A percentile compares a stretch with the other conserved stretches of the same genome.
These are phyloP conservation scores for rapeseed (Brassica napus) DNA, from an alignment of 345 rosid species.

Conservation along the genomic window DNA sequence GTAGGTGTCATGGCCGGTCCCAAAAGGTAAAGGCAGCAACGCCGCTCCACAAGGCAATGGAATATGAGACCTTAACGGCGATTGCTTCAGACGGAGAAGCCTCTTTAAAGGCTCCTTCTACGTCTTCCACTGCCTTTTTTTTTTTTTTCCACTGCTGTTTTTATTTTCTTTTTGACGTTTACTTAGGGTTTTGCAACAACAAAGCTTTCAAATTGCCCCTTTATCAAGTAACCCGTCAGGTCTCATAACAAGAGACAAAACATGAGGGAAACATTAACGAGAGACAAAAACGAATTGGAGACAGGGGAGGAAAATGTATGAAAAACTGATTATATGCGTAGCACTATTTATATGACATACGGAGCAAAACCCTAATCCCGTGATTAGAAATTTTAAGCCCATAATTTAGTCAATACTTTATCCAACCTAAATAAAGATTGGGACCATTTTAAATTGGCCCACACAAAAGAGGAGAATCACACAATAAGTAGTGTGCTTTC, in stretches of 20 bases:
- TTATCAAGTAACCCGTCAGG: constrained; percentile 20
- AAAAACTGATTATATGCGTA: not conserved
- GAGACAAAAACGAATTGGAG: too few relatives aligned
- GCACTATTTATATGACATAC: not conserved
- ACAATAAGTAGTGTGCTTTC: constrained; percentile 11
- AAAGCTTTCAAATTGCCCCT: constrained; percentile 17
- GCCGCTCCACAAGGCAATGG: constrained; percentile 49
- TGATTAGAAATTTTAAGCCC: not conserved
- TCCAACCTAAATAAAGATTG: not conserved
- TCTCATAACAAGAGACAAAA: not conserved
- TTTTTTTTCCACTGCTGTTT: not conserved
- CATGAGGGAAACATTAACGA: not conserved
- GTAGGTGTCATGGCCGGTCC: constrained; percentile 49
- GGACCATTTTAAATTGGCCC: not conserved
- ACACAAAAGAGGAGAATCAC: not conserved
- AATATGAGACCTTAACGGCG: constrained; percentile 38
- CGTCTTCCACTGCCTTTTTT: constrained; percentile 12
- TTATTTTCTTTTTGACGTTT: constrained; percentile 31
- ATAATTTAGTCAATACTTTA: not conserved
- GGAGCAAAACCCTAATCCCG: not conserved
- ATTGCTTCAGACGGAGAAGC: constrained; percentile 40
- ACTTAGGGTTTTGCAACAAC: constrained; percentile 47
- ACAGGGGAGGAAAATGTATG: not conserved
- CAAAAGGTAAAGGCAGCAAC: constrained; percentile 45
- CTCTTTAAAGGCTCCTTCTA: constrained; percentile 34